Conservation (phyloP, 805 yeast genomes). For the Wickerhamiella dianesei region DNA sequence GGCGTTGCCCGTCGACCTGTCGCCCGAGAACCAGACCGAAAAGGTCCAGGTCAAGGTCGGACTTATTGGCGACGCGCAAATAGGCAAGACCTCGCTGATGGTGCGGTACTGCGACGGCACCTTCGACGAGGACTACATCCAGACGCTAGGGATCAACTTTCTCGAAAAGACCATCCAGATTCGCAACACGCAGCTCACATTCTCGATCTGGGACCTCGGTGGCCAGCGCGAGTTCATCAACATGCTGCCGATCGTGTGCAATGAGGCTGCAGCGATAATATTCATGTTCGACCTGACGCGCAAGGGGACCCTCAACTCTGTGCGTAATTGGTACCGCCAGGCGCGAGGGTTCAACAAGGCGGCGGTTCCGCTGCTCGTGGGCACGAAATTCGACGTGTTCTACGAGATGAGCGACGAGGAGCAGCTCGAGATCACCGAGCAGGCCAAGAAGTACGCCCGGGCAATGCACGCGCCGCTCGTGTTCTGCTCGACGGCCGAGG, state of each 20-base stretch:
- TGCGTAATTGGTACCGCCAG: constrained; percentile 90
- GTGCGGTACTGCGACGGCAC: constrained; percentile 93
- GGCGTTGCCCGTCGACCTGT: constrained; percentile 19
- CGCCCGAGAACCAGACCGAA: constrained; percentile 19
- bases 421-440: constrained; percentile 70
- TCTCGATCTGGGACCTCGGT: constrained; percentile 91
- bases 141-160: constrained; percentile 88
- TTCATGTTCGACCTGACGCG: constrained; percentile 85
- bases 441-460: constrained; percentile 69
- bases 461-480: constrained; percentile 79
- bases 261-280: constrained; percentile 81
- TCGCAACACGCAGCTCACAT: constrained; percentile 75
- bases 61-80: constrained; percentile 87
- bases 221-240: constrained; percentile 91
- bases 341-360: constrained; percentile 80
- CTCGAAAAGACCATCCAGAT: constrained; percentile 81
- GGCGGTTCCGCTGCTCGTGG: constrained; percentile 82
- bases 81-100: constrained; percentile 93
- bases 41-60: constrained; percentile 58
- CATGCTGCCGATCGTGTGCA: constrained; percentile 85
- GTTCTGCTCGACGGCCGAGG: constrained; percentile 82
- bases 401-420: constrained; percentile 65
- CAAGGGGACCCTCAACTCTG: constrained; percentile 69
- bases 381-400: constrained; percentile 85
- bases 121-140: constrained; percentile 83